Conservation (phyloP, 306 rosid species). For the Prunus padus region DNA sequence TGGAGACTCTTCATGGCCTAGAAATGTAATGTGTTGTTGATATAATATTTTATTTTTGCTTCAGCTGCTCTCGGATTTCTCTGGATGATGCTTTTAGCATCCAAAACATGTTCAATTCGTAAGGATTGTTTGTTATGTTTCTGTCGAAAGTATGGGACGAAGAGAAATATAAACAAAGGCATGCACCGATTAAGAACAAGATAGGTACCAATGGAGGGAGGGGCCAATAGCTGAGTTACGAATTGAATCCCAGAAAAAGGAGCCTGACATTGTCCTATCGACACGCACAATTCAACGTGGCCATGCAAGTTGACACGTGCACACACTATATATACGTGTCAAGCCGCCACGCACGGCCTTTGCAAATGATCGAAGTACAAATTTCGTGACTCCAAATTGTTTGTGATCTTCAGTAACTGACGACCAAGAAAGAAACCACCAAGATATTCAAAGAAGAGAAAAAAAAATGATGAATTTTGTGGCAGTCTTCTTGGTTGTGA, state of each 20-base stretch:
- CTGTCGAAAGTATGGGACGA: too few species aligned
- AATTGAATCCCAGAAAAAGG: background rate
- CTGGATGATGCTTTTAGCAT: too few species aligned
- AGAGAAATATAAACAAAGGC: too few species aligned
- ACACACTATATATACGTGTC: background rate
- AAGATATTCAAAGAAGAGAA: background rate
- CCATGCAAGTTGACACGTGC: background rate
- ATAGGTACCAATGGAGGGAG: background rate
- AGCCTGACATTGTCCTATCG: background rate
- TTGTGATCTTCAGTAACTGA: background rate
- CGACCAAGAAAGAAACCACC: background rate
- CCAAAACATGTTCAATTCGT: too few species aligned
- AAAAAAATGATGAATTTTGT: conserved; percentile 60
- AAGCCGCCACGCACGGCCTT: background rate
- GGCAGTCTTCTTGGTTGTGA: conserved; percentile 43
- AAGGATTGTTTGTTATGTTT: too few species aligned
- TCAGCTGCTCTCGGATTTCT: too few species aligned
- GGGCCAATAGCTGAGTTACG: background rate
- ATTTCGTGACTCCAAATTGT: background rate
- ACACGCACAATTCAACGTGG: conserved; percentile 9
- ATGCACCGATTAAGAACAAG: background rate
- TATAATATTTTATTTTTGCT: too few species aligned
- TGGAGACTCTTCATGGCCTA: too few species aligned
- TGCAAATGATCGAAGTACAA: background rate
- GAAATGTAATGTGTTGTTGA: too few species aligned